Base-by-base conservation (phyloP, 768 basidiomycete genomes). In the Thelephora ganbajun region DNA sequence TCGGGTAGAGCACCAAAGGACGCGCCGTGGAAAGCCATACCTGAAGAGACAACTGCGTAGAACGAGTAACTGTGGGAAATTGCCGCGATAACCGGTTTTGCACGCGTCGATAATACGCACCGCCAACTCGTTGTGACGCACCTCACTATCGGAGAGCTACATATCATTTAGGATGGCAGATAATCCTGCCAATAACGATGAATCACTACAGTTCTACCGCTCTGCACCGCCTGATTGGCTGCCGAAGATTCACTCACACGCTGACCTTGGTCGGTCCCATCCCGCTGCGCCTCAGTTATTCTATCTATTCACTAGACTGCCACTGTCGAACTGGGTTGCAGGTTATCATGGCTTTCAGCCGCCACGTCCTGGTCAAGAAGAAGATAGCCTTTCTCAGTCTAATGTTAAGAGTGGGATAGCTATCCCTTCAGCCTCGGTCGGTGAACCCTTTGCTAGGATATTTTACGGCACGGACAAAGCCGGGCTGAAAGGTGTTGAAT, bases 291-390 rank as follows among this genome's bases (percentile, higher is more conserved):
- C 9, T 30, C 26, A 12, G 35, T 30, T 23, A 35, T 44, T 14
- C 41, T 18, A 13, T 33, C 33, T 16, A 4, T 33, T 13, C 18
- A 19, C 19, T n/a, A 44, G 41, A 41, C 45, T 36, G 33, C 22
- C 20, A 41, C 36, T 34, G 22, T n/a, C 26, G 11, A n/a, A 14
- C 6, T 39, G 9, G 37, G 45, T 18, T 48, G 2, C 48, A 90
- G 87, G 87, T 14, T 87, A 82, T 59, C 68, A 73, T 48, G 83
- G 84, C 11, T 88, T 83, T 54, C 70, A 79, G 58, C 88, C 88
- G 39, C 84, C 88, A 5, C 71, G 73, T 35, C 75, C 80, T 14
- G 72, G 76, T 5, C 83, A 87, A 58, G 79, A 82, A 48, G 87
- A 90, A 59, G 86, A 88, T 54, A 57, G 74, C 1, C 64, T 91